A percentile compares a stretch with the other conserved stretches of the same genome.
Evolutionary conservation across 2,329 filamentous ascomycete genomes (phyloP).

Genomic region (Arthrobotrys pseudoclavata): DNA sequence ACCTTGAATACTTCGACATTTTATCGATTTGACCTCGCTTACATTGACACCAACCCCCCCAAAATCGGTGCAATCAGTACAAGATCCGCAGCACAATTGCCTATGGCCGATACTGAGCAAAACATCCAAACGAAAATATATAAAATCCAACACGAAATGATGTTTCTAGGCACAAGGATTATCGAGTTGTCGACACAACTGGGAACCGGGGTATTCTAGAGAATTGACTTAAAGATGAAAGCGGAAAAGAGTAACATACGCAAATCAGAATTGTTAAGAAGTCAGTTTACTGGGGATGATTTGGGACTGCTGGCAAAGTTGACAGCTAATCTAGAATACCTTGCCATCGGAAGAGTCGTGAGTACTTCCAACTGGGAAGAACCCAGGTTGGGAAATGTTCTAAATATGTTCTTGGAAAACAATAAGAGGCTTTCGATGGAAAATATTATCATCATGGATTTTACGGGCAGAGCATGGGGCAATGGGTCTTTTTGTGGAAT

Average conservation of each 20-base stretch:
- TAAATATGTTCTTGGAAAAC: background rate
- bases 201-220: too few relatives aligned
- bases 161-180: background rate
- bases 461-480: background rate
- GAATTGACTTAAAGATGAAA: too few relatives aligned
- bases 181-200: too few relatives aligned
- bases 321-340: conserved; percentile 3
- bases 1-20: too few relatives aligned
- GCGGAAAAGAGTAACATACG: background rate
- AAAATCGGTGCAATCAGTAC: too few relatives aligned
- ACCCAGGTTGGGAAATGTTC: background rate
- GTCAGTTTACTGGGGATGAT: background rate
- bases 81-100: too few relatives aligned
- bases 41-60: too few relatives aligned
- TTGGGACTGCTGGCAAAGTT: background rate
- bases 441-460: conserved; percentile 1
- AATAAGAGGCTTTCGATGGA: background rate
- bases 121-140: background rate
- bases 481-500: conserved; percentile 3
- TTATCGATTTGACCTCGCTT: too few relatives aligned
- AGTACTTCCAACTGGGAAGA: background rate
- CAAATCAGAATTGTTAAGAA: background rate
- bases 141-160: background rate
- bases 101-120: too few relatives aligned
- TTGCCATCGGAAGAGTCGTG: background rate